Conservation (phyloP, 345 rosid genomes). For the Cochlearia excelsa region DNA sequence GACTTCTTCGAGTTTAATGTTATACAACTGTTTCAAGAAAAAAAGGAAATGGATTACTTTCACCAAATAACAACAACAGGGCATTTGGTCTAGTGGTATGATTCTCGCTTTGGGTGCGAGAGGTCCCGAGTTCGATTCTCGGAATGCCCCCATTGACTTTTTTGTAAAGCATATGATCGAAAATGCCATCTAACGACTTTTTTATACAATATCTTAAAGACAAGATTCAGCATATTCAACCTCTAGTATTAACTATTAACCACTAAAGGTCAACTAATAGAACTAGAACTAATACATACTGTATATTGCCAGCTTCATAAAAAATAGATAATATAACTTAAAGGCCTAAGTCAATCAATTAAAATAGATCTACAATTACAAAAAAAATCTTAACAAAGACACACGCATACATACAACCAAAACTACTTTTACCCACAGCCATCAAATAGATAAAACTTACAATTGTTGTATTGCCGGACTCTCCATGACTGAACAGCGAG, state of each 20-base stretch:
- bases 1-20: too few relatives aligned
- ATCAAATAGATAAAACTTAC: conserved; percentile 19
- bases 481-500: conserved; percentile 3
- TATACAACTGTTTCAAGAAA: too few relatives aligned
- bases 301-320: neutral
- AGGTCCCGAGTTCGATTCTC: conserved; percentile 55
- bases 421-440: neutral
- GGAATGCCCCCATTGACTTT: conserved; percentile 26
- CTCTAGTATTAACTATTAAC: neutral
- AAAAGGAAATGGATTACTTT: neutral
- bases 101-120: conserved; percentile 90
- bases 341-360: neutral
- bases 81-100: conserved; percentile 82
- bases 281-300: neutral
- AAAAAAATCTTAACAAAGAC: neutral
- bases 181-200: too few relatives aligned
- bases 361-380: neutral
- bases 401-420: neutral
- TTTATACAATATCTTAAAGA: neutral
- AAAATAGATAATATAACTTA: neutral
- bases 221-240: neutral
- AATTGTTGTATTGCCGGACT: neutral
- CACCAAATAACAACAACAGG: conserved; percentile 7
- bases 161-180: neutral
- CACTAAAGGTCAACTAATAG: neutral